Conservation (phyloP, 345 rosid species). For the Rhodomyrtus tomentosa region DNA sequence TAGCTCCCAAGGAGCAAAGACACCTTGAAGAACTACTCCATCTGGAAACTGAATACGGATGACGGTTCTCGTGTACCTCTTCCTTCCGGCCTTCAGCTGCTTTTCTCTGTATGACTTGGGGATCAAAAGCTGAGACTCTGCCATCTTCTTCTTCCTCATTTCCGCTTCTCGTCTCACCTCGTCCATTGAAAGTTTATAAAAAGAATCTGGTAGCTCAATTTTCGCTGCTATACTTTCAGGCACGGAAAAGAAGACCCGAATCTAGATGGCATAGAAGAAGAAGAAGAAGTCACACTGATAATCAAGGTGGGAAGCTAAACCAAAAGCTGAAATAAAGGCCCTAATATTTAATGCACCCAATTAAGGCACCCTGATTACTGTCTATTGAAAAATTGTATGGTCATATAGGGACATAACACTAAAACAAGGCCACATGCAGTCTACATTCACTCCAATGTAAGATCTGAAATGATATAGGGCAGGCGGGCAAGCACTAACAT, state of each 20-base stretch:
- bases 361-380: neutral
- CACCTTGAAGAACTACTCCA: slow-evolving; percentile 85
- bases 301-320: neutral
- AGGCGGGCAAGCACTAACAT: neutral
- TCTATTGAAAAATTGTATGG: neutral
- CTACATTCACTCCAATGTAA: neutral
- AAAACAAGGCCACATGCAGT: neutral
- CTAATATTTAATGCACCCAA: neutral
- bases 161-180: slow-evolving; percentile 85
- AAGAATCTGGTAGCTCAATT: slow-evolving; percentile 86
- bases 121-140: slow-evolving; percentile 79
- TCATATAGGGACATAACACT: neutral
- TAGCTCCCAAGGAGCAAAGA: slow-evolving; percentile 82
- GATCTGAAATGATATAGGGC: neutral
- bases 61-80: slow-evolving; percentile 45
- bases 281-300: neutral
- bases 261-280: slow-evolving; percentile 19
- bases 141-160: slow-evolving; percentile 67
- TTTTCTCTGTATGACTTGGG: slow-evolving; percentile 86
- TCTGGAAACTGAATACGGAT: slow-evolving; percentile 91
- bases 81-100: slow-evolving; percentile 74
- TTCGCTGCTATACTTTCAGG: slow-evolving; percentile 74
- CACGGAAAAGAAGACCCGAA: slow-evolving; percentile 71
- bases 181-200: slow-evolving; percentile 63
- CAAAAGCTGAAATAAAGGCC: neutral